Evolutionary conservation across 1,284 basidiomycete species (phyloP).

Genomic region (Agroathelia rolfsii): DNA sequence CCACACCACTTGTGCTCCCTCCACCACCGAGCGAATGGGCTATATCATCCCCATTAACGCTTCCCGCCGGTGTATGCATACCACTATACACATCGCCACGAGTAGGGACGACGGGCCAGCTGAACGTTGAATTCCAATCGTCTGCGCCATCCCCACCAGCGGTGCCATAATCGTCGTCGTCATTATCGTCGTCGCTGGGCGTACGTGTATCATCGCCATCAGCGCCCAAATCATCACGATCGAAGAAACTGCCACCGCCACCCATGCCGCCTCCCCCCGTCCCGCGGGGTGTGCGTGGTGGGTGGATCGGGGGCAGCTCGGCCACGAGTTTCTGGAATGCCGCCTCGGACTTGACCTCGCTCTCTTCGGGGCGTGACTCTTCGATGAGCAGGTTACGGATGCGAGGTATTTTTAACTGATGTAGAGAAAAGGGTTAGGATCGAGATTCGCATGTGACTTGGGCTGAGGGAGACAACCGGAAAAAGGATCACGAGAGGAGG

Average conservation of each 20-base stretch:
- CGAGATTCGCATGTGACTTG: no score
- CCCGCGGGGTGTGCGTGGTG: conserved; percentile 54
- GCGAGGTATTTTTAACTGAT: conserved; percentile 59
- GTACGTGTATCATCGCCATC: no score
- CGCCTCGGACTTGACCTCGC: conserved; percentile 70
- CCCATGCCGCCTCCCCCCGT: no score
- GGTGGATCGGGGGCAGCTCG: conserved; percentile 49
- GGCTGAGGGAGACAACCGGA: no score
- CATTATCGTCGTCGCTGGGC: conserved; percentile 61
- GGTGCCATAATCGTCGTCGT: conserved; percentile 25
- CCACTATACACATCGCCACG: no score
- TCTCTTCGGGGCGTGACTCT: conserved; percentile 54
- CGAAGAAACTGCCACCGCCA: no score
- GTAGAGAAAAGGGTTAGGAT: no score
- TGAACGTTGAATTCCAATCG: no score
- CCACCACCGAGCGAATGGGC: no score
- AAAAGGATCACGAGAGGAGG: no score
- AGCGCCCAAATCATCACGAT: no score
- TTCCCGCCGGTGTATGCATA: conserved; percentile 48
- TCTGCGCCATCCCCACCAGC: no score
- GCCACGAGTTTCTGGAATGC: conserved; percentile 70
- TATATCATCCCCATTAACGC: conserved; percentile 56
- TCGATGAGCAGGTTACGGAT: conserved; percentile 58
- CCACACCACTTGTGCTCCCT: conserved; percentile 43
- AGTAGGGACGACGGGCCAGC: conserved; percentile 6